Conservation (phyloP, 2,329 filamentous ascomycete genomes). For the Sclerotinia borealis region DNA sequence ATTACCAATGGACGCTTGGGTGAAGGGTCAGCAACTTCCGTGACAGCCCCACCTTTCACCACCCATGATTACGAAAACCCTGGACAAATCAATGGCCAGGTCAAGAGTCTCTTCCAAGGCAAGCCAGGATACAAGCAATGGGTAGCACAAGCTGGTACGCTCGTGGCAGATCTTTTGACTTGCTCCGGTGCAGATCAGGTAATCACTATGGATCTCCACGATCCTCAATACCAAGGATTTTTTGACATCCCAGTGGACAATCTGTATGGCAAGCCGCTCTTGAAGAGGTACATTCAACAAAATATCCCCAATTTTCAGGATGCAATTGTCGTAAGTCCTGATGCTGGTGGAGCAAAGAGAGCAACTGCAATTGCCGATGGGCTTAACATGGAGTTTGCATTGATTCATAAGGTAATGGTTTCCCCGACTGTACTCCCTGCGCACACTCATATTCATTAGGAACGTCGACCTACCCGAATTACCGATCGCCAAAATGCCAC, state of each 20-base stretch:
- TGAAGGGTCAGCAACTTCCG: constrained; percentile 23
- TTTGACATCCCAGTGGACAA: constrained; percentile 99
- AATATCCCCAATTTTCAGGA: constrained; percentile 75
- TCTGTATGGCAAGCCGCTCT: constrained; percentile 75
- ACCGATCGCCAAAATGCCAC: constrained; percentile 84
- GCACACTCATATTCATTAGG: constrained; percentile 46
- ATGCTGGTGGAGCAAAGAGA: constrained; percentile 93
- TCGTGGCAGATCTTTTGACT: constrained; percentile 89
- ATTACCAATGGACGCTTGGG: constrained; percentile 24
- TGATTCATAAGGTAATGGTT: constrained; percentile 85
- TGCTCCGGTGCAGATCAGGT: constrained; percentile 95
- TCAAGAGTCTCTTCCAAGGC: constrained; percentile 60
- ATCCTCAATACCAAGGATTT: constrained; percentile 96
- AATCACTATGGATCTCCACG: constrained; percentile 96
- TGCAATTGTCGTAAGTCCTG: constrained; percentile 89
- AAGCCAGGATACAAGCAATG: constrained; percentile 96
- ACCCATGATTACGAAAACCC: constrained; percentile 61
- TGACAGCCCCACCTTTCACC: constrained; percentile 38
- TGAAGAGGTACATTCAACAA: constrained; percentile 67
- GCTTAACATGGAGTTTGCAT: constrained; percentile 87
- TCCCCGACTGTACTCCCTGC: constrained; percentile 28
- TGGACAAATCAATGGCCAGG: constrained; percentile 42
- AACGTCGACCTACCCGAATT: constrained; percentile 83
- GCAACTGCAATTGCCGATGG: constrained; percentile 93
- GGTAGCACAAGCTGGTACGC: constrained; percentile 93